A percentile compares a stretch with the other conserved stretches of the same genome.
Evolutionary conservation across 345 rosid genomes (phyloP).

Genomic region (Erodium maritimum): DNA sequence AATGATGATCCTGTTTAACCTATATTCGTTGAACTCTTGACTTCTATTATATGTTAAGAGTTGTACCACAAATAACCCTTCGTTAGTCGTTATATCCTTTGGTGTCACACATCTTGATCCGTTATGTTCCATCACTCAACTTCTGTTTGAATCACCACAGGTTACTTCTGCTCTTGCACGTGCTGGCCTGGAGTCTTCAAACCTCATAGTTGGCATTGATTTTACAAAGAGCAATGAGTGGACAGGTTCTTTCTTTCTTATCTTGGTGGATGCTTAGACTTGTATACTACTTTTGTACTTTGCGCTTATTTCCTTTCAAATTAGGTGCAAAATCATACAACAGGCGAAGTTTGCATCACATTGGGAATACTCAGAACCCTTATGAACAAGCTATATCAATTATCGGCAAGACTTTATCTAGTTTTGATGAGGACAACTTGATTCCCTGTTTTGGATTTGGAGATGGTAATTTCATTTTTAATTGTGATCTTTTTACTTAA

Average conservation of each 20-base stretch:
- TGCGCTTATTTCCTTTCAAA: neutral
- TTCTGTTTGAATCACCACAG: too few relatives aligned
- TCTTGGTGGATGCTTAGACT: neutral
- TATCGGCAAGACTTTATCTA: constrained; percentile 14
- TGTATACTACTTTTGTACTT: neutral
- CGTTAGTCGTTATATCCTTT: too few relatives aligned
- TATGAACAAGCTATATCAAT: constrained; percentile 17
- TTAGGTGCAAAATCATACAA: constrained; percentile 34
- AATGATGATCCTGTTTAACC: too few relatives aligned
- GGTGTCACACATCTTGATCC: too few relatives aligned
- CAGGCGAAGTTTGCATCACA: constrained; percentile 27
- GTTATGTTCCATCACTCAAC: too few relatives aligned
- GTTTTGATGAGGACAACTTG: constrained; percentile 14
- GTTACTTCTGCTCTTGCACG: constrained; percentile 28
- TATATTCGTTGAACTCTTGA: too few relatives aligned
- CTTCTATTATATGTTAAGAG: neutral
- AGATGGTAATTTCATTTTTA: constrained; percentile 10
- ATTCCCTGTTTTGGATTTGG: constrained; percentile 19
- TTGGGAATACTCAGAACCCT: constrained; percentile 11
- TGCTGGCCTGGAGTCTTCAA: constrained; percentile 31
- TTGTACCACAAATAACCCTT: neutral
- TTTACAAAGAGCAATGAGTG: constrained; percentile 39
- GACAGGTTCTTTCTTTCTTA: constrained; percentile 17
- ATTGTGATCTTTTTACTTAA: too few relatives aligned
- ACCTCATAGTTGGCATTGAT: constrained; percentile 35